phyloP scores from a whole-genome alignment of 169 alveolate species.

The Babesia bigemina region DNA sequence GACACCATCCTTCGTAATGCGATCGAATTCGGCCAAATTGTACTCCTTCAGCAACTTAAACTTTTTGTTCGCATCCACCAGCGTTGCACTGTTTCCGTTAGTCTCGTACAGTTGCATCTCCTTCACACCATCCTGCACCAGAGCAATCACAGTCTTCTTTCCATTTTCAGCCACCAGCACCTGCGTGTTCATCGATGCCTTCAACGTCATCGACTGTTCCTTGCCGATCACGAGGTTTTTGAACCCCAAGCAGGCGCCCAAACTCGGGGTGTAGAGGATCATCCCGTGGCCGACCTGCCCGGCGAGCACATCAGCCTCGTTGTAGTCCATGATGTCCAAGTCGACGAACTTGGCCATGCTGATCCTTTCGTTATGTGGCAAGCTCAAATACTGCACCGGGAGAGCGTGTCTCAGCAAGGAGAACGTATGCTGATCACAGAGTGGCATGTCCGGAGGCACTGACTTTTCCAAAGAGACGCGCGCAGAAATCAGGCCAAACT shows the following conservation, averaged over 20 bases:
- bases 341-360: not conserved
- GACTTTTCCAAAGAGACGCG: not conserved
- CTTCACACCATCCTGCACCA: conserved; percentile 10
- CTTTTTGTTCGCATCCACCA: not conserved
- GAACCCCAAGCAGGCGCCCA: conserved; percentile 2
- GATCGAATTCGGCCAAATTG: conserved; percentile 6
- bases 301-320: conserved; percentile 17
- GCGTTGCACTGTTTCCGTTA: not conserved
- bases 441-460: not conserved
- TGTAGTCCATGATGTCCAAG: conserved; percentile 4
- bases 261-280: conserved; percentile 36
- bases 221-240: not conserved
- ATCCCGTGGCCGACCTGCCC: conserved; percentile 31
- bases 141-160: not conserved
- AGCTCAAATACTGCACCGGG: conserved; percentile 6
- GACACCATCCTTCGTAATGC: conserved; percentile 1
- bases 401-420: not conserved
- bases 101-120: conserved; percentile 13
- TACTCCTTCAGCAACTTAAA: conserved; percentile 10
- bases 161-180: conserved; percentile 28
- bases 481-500: not conserved
- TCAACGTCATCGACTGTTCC: not conserved
- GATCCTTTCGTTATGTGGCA: not conserved
- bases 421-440: conserved; percentile 16
- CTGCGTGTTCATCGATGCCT: conserved; percentile 39